Conservation (phyloP, 1,139 yeast genomes). For the Zhuliangozyma parablackwelliae region DNA sequence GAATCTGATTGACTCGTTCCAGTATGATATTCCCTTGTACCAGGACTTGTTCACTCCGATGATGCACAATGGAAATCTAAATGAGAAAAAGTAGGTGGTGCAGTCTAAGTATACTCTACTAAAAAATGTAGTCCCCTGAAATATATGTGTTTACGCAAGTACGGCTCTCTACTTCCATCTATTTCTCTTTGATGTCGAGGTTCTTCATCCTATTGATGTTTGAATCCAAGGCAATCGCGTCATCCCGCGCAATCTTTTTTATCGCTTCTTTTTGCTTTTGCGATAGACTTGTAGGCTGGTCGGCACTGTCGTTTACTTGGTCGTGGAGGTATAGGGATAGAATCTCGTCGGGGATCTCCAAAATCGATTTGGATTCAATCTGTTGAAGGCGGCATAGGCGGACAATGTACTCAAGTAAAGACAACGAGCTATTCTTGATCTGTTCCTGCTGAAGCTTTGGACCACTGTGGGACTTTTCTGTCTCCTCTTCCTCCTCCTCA, state of each 20-base stretch:
- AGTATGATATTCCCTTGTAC: conserved; percentile 4
- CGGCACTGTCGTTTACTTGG: conserved; percentile 40
- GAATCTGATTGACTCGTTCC: conserved; percentile 1
- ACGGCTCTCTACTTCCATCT: too few species aligned
- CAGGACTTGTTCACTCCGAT: conserved; percentile 8
- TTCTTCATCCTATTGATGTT: conserved; percentile 32
- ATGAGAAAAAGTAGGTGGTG: neutral
- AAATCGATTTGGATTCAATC: conserved; percentile 52
- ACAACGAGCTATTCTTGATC: conserved; percentile 30
- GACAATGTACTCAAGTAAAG: conserved; percentile 62
- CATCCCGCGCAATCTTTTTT: conserved; percentile 14
- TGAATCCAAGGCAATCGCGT: conserved; percentile 26
- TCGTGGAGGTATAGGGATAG: conserved; percentile 61
- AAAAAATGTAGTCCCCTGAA: too few species aligned
- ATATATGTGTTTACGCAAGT: too few species aligned
- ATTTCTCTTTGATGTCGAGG: conserved; percentile 14
- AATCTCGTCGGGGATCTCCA: conserved; percentile 63
- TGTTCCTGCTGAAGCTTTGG: neutral
- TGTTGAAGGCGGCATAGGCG: conserved; percentile 61
- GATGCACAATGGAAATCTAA: neutral
- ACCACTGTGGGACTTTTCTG: conserved; percentile 10
- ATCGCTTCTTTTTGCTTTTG: conserved; percentile 12
- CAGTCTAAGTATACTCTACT: too few species aligned
- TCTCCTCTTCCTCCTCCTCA: conserved; percentile 15
- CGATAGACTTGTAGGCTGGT: conserved; percentile 18